These are phyloP conservation scores for Euphrasia arctica DNA, from an alignment of 305 asterid genomes.

Conservation along the genomic window DNA sequence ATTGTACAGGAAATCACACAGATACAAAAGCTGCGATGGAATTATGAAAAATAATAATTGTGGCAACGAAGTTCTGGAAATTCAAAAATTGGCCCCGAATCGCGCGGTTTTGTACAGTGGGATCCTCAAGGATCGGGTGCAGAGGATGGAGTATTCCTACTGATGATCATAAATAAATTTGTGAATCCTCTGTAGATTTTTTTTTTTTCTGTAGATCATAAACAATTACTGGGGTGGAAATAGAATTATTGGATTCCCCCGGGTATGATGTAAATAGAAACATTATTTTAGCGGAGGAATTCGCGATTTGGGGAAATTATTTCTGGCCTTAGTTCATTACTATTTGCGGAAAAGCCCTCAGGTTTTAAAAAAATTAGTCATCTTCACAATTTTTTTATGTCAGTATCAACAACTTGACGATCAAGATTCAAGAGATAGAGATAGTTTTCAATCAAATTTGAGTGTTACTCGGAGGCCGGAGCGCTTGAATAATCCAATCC, in stretches of 20 bases:
- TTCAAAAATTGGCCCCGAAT: conserved; percentile 56
- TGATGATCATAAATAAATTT: conserved; percentile 2
- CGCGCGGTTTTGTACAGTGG: conserved; percentile 72
- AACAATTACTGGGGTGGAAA: not conserved
- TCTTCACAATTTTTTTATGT: not conserved
- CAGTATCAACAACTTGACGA: too few species aligned
- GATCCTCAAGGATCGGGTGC: conserved; percentile 65
- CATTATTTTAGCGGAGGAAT: conserved; percentile 11
- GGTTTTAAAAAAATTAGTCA: not conserved
- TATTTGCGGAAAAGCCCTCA: conserved; percentile 22
- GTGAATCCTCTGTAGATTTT: not conserved
- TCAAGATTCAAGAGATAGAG: too few species aligned
- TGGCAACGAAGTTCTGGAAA: conserved; percentile 33
- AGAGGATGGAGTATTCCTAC: conserved; percentile 27
- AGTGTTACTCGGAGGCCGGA: too few species aligned
- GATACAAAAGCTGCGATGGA: conserved; percentile 9
- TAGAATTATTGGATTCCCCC: conserved; percentile 5
- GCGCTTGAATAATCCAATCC: too few species aligned
- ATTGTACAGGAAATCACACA: conserved; percentile 39
- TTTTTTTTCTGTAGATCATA: not conserved
- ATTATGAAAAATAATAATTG: conserved; percentile 23
- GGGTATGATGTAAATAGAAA: conserved; percentile 20
- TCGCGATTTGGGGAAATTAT: not conserved
- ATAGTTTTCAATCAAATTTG: too few species aligned
- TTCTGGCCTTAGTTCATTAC: conserved; percentile 23